Evolutionary conservation across 2,329 filamentous ascomycete species (phyloP), one percentile per base, ranked within the genome.

Genomic region (Neonectria faginata): DNA sequence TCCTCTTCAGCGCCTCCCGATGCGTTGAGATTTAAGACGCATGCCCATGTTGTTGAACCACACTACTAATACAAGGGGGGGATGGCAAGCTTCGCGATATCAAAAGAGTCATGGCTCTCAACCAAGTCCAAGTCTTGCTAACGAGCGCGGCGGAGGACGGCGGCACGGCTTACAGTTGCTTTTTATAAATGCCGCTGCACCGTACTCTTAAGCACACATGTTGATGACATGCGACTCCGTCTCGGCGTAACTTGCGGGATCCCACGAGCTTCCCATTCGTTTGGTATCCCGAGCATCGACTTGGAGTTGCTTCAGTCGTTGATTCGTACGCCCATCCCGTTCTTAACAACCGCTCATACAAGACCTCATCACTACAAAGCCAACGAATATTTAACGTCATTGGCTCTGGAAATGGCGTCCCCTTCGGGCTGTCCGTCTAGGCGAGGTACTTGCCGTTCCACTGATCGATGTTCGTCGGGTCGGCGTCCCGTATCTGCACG

Each of bases 401-500:
- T 20, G 7, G 39, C 33, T 4, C n/a, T 20, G 16, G 50, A 18
- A 10, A 11, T 12, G 5, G 33, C 58, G 2, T 16, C 39, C 48
- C 53, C 4, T 41, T 14, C 12, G 42, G n/a, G 12, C 53, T 9
- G 2, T 14, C 5, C 20, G 12, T 45, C 16, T 29, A 12, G 12
- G 36, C 41, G 20, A 65, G 16, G 27, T n/a, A 57, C 14, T 22
- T 44, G 52, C 42, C 60, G 42, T 47, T 57, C 18, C 45, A 66
- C 41, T 27, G 36, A 11, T 60, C 52, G 6, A 31, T 45, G 14
- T 52, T 54, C 16, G 45, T 56, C 10, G 51, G 41, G 47, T 65
- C 31, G 25, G 27, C 55, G 27, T 65, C 65, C 31, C 52, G 65
- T 9, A 65, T 52, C n/a, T 66, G 59, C 41, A 67, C 48, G 42